phyloP scores from a whole-genome alignment of 2,329 filamentous ascomycete species.

The Cladobotryum protrusum region DNA sequence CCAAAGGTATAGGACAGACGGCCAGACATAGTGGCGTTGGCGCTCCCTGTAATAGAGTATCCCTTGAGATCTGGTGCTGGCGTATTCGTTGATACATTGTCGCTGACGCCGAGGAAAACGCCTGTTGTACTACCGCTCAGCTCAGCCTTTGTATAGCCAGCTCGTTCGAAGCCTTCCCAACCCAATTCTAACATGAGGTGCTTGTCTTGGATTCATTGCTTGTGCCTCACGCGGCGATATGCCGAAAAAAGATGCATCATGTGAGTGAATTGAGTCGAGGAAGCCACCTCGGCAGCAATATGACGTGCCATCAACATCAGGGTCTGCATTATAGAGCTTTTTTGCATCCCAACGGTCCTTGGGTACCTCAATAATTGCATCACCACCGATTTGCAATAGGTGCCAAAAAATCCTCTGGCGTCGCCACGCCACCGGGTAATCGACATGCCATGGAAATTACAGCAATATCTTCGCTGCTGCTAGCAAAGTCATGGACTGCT shows the following conservation, averaged over 20 bases:
- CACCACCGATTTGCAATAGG: conserved; percentile 28
- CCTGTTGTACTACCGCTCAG: conserved; percentile 39
- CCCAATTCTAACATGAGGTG: conserved; percentile 41
- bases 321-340: no score
- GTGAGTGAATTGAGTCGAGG: conserved; percentile 19
- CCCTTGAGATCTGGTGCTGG: conserved; percentile 7
- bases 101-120: conserved; percentile 39
- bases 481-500: no score
- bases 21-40: conserved; percentile 13
- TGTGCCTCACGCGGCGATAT: conserved; percentile 40
- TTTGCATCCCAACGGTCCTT: no score
- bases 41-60: conserved; percentile 12
- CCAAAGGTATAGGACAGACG: conserved; percentile 27
- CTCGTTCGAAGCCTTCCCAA: conserved; percentile 44
- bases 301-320: no score
- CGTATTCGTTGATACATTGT: background rate
- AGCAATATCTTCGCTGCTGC: conserved; percentile 23
- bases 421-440: conserved; percentile 32
- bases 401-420: conserved; percentile 35
- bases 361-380: conserved; percentile 1
- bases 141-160: conserved; percentile 38
- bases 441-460: conserved; percentile 36
- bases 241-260: conserved; percentile 42
- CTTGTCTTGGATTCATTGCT: conserved; percentile 44
- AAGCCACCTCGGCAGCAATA: no score